Evolutionary conservation across 495 filamentous ascomycete genomes (phyloP).

Genomic region (Penicillium maclennaniae): DNA sequence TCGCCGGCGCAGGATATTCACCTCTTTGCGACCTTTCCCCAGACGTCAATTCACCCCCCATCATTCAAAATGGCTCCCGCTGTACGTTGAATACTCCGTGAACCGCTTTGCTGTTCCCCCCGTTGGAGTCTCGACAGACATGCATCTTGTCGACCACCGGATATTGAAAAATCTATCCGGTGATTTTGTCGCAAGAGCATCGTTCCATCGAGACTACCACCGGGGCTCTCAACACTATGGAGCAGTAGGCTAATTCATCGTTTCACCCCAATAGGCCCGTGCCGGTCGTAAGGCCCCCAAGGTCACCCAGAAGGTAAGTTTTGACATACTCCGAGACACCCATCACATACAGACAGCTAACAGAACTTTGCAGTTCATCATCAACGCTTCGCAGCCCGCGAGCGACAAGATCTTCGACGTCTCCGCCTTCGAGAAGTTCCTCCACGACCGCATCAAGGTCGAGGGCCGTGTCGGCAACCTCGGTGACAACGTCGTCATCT

Average conservation of each 20-base stretch:
- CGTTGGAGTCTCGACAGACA: constrained; percentile 9
- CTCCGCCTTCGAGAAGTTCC: constrained; percentile 97
- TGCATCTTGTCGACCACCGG: constrained; percentile 4
- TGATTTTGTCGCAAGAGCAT: not conserved
- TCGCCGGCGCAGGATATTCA: constrained; percentile 55
- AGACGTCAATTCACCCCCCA: constrained; percentile 23
- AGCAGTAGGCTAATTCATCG: constrained; percentile 86
- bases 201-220: constrained; percentile 17
- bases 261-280: constrained; percentile 40
- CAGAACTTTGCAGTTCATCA: constrained; percentile 69
- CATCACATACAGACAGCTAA: constrained; percentile 2
- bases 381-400: constrained; percentile 96
- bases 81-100: constrained; percentile 66
- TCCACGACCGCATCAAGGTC: constrained; percentile 99
- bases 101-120: constrained; percentile 86
- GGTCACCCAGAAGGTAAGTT: constrained; percentile 63
- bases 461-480: constrained; percentile 97
- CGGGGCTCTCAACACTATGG: constrained; percentile 50
- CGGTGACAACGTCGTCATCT: constrained; percentile 88
- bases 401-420: constrained; percentile 99
- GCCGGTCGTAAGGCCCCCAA: constrained; percentile 59
- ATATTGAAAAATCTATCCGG: constrained; percentile 28
- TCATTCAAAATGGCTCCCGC: constrained; percentile 51
- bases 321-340: not conserved
- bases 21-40: constrained; percentile 53